phyloP scores from a whole-genome alignment of 345 rosid genomes.

The Stellera chamaejasme region DNA sequence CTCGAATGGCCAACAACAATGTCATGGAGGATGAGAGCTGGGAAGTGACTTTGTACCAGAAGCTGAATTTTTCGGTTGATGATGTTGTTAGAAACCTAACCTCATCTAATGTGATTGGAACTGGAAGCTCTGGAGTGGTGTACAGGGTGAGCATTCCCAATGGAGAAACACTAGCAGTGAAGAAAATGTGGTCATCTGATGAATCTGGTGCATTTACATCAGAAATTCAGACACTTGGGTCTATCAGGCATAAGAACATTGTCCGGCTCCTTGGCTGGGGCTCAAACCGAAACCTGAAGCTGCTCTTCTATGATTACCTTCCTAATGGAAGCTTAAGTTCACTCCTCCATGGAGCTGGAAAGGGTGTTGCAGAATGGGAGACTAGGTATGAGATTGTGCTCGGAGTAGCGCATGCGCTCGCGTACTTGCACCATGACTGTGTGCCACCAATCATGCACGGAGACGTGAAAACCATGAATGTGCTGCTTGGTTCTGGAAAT shows the following conservation, averaged over 20 bases:
- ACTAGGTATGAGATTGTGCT: constrained; percentile 57
- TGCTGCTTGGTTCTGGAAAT: constrained; percentile 55
- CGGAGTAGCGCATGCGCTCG: constrained; percentile 86
- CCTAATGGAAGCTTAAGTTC: constrained; percentile 92
- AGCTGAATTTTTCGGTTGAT: constrained; percentile 71
- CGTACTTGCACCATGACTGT: constrained; percentile 92
- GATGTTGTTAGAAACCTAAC: constrained; percentile 55
- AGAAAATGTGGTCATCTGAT: constrained; percentile 90
- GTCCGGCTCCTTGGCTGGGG: constrained; percentile 83
- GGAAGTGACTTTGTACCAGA: constrained; percentile 80
- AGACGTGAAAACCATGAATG: constrained; percentile 92
- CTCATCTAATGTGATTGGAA: constrained; percentile 84
- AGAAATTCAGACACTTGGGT: constrained; percentile 76
- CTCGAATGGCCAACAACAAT: constrained; percentile 23
- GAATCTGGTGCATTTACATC: constrained; percentile 77
- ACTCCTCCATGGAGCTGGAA: constrained; percentile 69
- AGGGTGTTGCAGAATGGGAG: constrained; percentile 85
- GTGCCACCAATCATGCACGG: constrained; percentile 84
- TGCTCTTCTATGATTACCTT: constrained; percentile 86
- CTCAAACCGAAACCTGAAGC: constrained; percentile 61
- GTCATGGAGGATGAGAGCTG: constrained; percentile 40
- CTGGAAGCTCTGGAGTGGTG: constrained; percentile 95
- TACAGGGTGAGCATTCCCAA: constrained; percentile 61
- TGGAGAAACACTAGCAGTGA: constrained; percentile 78
- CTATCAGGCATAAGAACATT: constrained; percentile 77